These are phyloP conservation scores for Ceratocystis harringtonii DNA, from an alignment of 2,329 filamentous ascomycete genomes.

Conservation along the genomic window DNA sequence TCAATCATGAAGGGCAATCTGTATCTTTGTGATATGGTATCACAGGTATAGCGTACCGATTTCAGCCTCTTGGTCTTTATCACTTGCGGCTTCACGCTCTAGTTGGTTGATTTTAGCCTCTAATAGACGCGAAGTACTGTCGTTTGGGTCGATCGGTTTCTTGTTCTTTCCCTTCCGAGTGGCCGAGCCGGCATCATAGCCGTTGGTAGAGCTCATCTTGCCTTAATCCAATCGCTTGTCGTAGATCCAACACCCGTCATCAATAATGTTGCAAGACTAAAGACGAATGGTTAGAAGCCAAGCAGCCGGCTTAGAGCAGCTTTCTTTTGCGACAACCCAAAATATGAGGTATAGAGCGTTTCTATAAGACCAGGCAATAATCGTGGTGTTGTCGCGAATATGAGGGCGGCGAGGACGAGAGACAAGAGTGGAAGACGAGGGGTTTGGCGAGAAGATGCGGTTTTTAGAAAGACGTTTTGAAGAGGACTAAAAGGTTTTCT, in stretches of 20 bases:
- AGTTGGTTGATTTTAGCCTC: constrained; percentile 89
- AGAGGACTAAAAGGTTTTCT: not conserved
- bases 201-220: constrained; percentile 11
- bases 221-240: not conserved
- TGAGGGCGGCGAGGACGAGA: not conserved
- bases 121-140: constrained; percentile 74
- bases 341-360: not conserved
- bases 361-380: not conserved
- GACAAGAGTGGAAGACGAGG: not conserved
- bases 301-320: not conserved
- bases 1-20: not conserved
- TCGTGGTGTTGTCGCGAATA: not conserved
- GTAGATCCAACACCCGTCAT: not conserved
- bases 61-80: constrained; percentile 90
- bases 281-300: not conserved
- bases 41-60: constrained; percentile 50
- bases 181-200: not conserved
- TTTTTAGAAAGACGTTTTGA: not conserved
- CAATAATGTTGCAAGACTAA: not conserved
- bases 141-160: constrained; percentile 69
- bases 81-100: constrained; percentile 80
- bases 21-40: not conserved
- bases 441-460: not conserved
- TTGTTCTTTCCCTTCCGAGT: constrained; percentile 70
- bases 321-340: not conserved